A percentile compares a stretch with the other conserved stretches of the same genome.
Evolutionary conservation across 2,329 filamentous ascomycete species (phyloP).

Genomic region (Aspergillus fumigatus): DNA sequence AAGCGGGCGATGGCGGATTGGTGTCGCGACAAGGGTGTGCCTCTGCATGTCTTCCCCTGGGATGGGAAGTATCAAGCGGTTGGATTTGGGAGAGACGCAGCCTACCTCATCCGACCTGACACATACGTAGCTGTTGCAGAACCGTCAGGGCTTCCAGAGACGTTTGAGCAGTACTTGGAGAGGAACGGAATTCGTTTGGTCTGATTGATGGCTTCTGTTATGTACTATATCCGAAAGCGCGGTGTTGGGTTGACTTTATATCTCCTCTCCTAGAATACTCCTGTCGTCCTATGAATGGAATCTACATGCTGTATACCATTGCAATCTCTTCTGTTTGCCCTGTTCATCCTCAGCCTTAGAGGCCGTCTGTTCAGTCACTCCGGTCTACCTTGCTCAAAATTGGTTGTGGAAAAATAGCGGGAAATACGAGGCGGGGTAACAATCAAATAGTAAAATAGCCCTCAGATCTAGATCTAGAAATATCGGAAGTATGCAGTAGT

Average conservation of each 20-base stretch:
- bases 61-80: conserved; percentile 14
- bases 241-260: not conserved
- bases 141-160: conserved; percentile 9
- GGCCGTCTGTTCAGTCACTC: too few relatives aligned
- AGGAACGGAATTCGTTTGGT: conserved; percentile 4
- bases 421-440: too few relatives aligned
- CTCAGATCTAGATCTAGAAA: too few relatives aligned
- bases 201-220: not conserved
- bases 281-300: too few relatives aligned
- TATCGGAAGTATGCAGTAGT: too few relatives aligned
- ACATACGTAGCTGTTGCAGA: conserved; percentile 25
- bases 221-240: not conserved
- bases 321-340: too few relatives aligned
- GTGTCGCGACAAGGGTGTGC: conserved; percentile 18
- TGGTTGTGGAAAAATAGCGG: too few relatives aligned
- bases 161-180: conserved; percentile 22
- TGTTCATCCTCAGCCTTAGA: not conserved
- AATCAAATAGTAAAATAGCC: too few relatives aligned
- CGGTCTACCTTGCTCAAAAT: too few relatives aligned
- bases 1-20: conserved; percentile 17
- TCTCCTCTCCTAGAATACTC: not conserved
- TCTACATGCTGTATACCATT: too few relatives aligned
- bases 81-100: conserved; percentile 21
- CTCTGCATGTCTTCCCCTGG: conserved; percentile 23
- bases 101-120: conserved; percentile 29